Percentiles rank a stretch among this genome's conserved stretches.
phyloP scores from a whole-genome alignment of 2,329 filamentous ascomycete species.

The Microdochium nivale region DNA sequence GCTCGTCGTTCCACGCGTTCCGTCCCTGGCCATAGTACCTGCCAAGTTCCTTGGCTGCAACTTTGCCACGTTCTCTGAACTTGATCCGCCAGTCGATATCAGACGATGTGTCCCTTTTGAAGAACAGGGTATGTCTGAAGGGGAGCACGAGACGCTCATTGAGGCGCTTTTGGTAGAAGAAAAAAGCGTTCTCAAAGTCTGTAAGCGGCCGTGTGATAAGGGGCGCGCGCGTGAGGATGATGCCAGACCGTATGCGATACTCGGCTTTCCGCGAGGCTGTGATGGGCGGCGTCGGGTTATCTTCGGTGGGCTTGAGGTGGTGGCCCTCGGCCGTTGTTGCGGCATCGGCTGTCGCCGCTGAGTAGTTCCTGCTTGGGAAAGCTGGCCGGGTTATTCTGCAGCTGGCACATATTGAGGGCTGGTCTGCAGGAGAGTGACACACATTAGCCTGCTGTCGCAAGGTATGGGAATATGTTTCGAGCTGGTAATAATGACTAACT shows the following conservation, averaged over 20 bases:
- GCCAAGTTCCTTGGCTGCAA: constrained; percentile 77
- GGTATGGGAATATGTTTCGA: background rate
- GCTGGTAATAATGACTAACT: background rate
- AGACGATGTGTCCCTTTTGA: constrained; percentile 78
- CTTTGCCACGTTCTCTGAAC: constrained; percentile 61
- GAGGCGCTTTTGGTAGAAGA: constrained; percentile 93
- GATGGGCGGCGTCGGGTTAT: constrained; percentile 18
- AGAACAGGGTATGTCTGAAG: constrained; percentile 89
- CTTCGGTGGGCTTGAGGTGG: constrained; percentile 23
- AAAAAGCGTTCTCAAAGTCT: constrained; percentile 86
- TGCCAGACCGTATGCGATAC: constrained; percentile 51
- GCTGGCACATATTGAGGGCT: background rate
- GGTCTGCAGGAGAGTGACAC: background rate
- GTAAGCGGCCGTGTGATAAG: constrained; percentile 76
- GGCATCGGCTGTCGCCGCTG: constrained; percentile 17
- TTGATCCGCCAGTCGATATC: constrained; percentile 89
- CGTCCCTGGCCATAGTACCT: constrained; percentile 64
- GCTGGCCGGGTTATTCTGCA: background rate
- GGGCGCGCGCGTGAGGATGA: constrained; percentile 83
- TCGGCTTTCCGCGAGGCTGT: constrained; percentile 15
- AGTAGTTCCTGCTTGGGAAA: constrained; percentile 20
- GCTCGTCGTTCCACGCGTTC: constrained; percentile 85
- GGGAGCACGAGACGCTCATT: constrained; percentile 86
- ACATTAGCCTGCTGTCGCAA: background rate
- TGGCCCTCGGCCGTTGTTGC: constrained; percentile 27